These are phyloP conservation scores for Microbotryum lychnidis-dioicae DNA, from an alignment of 1,284 basidiomycete species.

Conservation along the genomic window DNA sequence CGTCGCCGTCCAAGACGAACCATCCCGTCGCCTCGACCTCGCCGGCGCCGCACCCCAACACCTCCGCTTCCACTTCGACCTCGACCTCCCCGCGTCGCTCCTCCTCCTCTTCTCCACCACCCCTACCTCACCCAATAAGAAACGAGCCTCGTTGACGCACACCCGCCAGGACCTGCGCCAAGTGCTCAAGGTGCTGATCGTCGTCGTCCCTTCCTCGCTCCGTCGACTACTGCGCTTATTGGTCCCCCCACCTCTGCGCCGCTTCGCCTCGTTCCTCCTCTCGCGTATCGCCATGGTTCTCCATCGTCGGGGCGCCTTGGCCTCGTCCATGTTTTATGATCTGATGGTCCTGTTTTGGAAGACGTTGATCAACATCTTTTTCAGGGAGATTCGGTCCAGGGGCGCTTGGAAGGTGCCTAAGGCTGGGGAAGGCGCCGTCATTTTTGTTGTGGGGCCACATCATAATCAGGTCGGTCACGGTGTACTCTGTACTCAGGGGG, in stretches of 20 bases:
- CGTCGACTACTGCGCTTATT: slow-evolving; percentile 23
- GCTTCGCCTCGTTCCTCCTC: slow-evolving; percentile 27
- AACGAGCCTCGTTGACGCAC: slow-evolving; percentile 8
- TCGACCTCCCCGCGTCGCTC: too few relatives aligned
- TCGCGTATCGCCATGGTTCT: slow-evolving; percentile 28
- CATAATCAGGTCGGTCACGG: slow-evolving; percentile 66
- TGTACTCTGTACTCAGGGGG: too few relatives aligned
- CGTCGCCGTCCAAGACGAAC: too few relatives aligned
- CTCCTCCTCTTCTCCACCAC: too few relatives aligned
- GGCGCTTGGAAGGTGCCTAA: slow-evolving; percentile 91
- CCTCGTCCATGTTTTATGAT: slow-evolving; percentile 36
- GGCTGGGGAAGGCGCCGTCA: slow-evolving; percentile 66
- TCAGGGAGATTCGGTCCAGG: slow-evolving; percentile 80
- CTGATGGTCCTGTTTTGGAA: slow-evolving; percentile 48
- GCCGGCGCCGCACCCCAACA: too few relatives aligned
- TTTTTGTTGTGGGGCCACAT: slow-evolving; percentile 95
- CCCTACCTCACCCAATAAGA: too few relatives aligned
- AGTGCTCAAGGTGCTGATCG: slow-evolving; percentile 29
- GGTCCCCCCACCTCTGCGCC: slow-evolving; percentile 25
- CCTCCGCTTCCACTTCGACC: too few relatives aligned
- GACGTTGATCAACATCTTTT: slow-evolving; percentile 87
- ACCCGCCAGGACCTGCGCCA: slow-evolving; percentile 28
- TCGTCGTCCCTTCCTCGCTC: slow-evolving; percentile 28
- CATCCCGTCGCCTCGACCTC: too few relatives aligned
- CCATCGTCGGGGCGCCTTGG: slow-evolving; percentile 27